These are phyloP conservation scores for Ophiosphaerella herpotricha DNA, from an alignment of 2,329 filamentous ascomycete species.

Conservation along the genomic window DNA sequence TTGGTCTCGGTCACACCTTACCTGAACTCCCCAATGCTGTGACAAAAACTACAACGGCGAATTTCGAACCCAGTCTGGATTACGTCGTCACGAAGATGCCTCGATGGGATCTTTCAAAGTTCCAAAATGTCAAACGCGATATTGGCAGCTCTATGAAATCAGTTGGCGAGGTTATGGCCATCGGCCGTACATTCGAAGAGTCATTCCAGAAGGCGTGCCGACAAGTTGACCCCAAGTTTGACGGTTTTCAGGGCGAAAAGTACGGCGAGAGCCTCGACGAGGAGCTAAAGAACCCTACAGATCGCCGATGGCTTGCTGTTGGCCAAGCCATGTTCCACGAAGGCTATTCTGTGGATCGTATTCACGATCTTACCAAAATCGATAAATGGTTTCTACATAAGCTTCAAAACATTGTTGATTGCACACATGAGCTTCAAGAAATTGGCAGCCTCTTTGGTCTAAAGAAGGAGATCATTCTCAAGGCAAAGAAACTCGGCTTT, in stretches of 20 bases:
- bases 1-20: conserved; percentile 91
- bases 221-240: conserved; percentile 88
- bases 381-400: conserved; percentile 99
- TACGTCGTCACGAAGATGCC: conserved; percentile 99
- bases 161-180: conserved; percentile 98
- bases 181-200: conserved; percentile 97
- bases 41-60: conserved; percentile 97
- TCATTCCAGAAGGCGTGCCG: conserved; percentile 99
- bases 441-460: conserved; percentile 81
- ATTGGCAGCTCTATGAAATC: conserved; percentile 99
- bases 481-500: conserved; percentile 97
- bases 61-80: conserved; percentile 96
- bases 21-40: conserved; percentile 97
- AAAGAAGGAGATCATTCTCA: conserved; percentile 84
- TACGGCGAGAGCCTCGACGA: conserved; percentile 87
- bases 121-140: conserved; percentile 97
- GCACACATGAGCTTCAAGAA: conserved; percentile 81
- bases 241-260: conserved; percentile 93
- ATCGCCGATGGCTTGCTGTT: conserved; percentile 95
- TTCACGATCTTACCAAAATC: conserved; percentile 96
- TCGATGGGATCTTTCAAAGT: conserved; percentile 97
- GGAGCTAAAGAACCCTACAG: conserved; percentile 88
- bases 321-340: conserved; percentile 98
- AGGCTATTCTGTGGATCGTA: conserved; percentile 86
- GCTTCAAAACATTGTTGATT: conserved; percentile 94